Evolutionary conservation across 805 yeast species (phyloP), one percentile per base, ranked within the genome.

Genomic region (Candida oleophila): DNA sequence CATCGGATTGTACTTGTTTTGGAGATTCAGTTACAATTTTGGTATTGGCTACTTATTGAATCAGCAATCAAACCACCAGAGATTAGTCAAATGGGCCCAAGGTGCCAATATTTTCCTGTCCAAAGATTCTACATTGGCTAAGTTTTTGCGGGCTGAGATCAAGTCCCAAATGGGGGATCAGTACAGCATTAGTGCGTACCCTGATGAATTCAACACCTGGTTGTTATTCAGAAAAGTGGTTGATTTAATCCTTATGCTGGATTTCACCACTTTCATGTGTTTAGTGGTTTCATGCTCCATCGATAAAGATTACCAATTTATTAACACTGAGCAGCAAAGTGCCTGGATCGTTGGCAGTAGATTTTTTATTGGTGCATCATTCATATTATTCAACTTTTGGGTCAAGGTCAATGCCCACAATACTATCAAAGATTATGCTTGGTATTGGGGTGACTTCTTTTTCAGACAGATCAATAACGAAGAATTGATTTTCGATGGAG

Each of bases 391-490:
- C 70, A 88, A 88, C 59, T 71, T 85, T 22, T 85, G 94, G 90
- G 96, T 88, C 41, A 88, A 88, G 62, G 68, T 87, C 20, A 91
- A 89, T 62, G 96, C 96, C 30, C 96, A 88, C 62, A 77, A 90
- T 53, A 90, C 88, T 16, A 90, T 88, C 49, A 87, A 88, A 62
- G 96, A 88, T 60, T 88, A 83, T 61, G 96, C 96, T 9, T 88
- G 96, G 96, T 88, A 88, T 65, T 88, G 96, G 96, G 96, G 96
- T 22, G 96, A 89, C 65, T 88, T 88, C 68, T 88, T 88, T 76
- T 88, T 88, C 68, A 71, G 89, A 45, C 87, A 86, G 60, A 68
- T 71, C 52, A 72, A 71, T 53, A 80, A 79, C 51, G 80, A 74
- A 60, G 84, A 85, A 48, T 74, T 88, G 56, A 84, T 87, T 25